A percentile compares a stretch with the other conserved stretches of the same genome.
Evolutionary conservation across 2,329 filamentous ascomycete species (phyloP).

Genomic region (Trichoderma semiorbis): DNA sequence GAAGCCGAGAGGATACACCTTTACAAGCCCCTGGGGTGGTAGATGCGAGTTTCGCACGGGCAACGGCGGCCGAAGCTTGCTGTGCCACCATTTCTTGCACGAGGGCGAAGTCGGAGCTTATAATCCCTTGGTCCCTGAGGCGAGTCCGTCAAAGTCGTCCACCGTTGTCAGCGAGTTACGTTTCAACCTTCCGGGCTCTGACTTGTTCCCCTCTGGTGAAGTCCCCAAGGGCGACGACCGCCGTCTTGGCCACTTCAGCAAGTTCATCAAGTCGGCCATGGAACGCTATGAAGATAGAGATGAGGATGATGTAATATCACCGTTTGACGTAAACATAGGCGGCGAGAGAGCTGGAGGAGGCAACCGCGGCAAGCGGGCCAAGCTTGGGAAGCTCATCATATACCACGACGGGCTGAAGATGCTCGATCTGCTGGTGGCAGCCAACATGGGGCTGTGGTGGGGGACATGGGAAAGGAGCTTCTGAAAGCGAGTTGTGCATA

Average conservation of each 20-base stretch:
- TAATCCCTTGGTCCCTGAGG: conserved; percentile 43
- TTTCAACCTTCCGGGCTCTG: conserved; percentile 74
- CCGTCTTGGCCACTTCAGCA: conserved; percentile 43
- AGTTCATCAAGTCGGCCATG: conserved; percentile 35
- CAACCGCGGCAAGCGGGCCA: conserved; percentile 78
- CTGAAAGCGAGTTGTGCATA: conserved; percentile 21
- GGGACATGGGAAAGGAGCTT: conserved; percentile 68
- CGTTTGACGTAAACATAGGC: conserved; percentile 71
- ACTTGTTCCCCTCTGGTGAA: conserved; percentile 42
- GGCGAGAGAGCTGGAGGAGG: conserved; percentile 84
- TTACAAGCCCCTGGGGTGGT: conserved; percentile 82
- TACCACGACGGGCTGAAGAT: conserved; percentile 90
- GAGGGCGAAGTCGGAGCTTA: conserved; percentile 34
- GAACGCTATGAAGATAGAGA: conserved; percentile 34
- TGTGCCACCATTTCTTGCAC: conserved; percentile 69
- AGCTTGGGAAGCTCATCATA: conserved; percentile 89
- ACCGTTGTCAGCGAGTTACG: conserved; percentile 74
- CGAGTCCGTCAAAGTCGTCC: conserved; percentile 30
- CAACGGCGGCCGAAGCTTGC: conserved; percentile 68
- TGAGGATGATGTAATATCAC: conserved; percentile 37
- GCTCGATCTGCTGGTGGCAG: conserved; percentile 86
- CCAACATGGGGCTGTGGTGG: conserved; percentile 94
- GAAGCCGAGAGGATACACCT: conserved; percentile 67
- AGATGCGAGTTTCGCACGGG: conserved; percentile 82
- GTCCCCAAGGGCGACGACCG: conserved; percentile 32